Conservation (phyloP, 2,329 filamentous ascomycete species). For the Rugonectria rugulosa region DNA sequence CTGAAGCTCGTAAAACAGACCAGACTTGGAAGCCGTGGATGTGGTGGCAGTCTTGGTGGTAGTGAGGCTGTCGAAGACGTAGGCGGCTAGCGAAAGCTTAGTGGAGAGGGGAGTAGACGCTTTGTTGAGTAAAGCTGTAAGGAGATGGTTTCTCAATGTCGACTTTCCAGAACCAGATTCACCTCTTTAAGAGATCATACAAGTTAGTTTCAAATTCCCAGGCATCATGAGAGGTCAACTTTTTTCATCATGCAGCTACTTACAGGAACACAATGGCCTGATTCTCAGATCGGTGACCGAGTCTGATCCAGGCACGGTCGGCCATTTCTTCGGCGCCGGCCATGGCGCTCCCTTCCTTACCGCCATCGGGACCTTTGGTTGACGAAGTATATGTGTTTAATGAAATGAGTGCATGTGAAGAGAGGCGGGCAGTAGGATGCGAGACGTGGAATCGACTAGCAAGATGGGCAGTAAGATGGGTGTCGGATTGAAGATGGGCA, state of each 20-base stretch:
- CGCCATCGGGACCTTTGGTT: slow-evolving; percentile 86
- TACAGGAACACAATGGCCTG: slow-evolving; percentile 94
- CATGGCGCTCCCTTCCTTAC: slow-evolving; percentile 90
- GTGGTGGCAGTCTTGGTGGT: slow-evolving; percentile 98
- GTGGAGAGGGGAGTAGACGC: slow-evolving; percentile 92
- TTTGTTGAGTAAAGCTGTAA: slow-evolving; percentile 85
- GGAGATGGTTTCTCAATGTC: slow-evolving; percentile 86
- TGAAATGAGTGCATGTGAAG: slow-evolving; percentile 88
- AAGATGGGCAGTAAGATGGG: slow-evolving; percentile 81
- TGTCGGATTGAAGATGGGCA: slow-evolving; percentile 80
- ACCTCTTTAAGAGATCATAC: slow-evolving; percentile 66
- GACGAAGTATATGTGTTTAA: slow-evolving; percentile 96
- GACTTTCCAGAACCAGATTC: slow-evolving; percentile 98
- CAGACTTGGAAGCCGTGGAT: slow-evolving; percentile 93
- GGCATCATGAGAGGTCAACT: background rate
- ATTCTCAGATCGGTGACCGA: slow-evolving; percentile 90
- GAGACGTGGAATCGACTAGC: slow-evolving; percentile 92
- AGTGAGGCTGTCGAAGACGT: slow-evolving; percentile 94
- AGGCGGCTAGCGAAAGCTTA: slow-evolving; percentile 91
- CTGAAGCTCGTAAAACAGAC: slow-evolving; percentile 94
- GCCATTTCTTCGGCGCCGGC: slow-evolving; percentile 93
- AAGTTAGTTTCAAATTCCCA: slow-evolving; percentile 28
- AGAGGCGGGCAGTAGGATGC: slow-evolving; percentile 85
- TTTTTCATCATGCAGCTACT: too few relatives aligned
- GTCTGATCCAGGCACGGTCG: slow-evolving; percentile 80